These are phyloP conservation scores for Diospyros kaki DNA, from an alignment of 148 eudicot genomes.

Conservation along the genomic window DNA sequence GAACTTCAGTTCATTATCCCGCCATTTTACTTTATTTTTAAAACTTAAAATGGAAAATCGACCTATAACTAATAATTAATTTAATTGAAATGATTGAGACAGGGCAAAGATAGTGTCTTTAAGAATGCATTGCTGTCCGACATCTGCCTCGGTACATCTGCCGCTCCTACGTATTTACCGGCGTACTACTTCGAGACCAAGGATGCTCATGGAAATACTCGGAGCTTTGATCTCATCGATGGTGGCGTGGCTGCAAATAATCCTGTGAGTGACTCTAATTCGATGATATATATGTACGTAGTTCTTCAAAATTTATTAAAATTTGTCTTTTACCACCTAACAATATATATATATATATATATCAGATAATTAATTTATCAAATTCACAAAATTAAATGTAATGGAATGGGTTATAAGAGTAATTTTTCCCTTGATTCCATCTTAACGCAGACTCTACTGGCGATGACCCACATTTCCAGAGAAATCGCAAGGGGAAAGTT, in stretches of 20 bases:
- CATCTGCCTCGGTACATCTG: conserved; percentile 45
- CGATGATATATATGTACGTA: too few species aligned
- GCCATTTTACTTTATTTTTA: too few species aligned
- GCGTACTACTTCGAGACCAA: conserved; percentile 37
- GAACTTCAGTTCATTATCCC: too few species aligned
- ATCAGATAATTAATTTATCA: too few species aligned
- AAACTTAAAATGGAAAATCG: too few species aligned
- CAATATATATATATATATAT: too few species aligned
- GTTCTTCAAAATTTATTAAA: too few species aligned
- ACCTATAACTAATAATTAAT: neutral
- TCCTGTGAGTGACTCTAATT: conserved; percentile 26
- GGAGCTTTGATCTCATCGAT: conserved; percentile 39
- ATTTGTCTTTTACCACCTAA: too few species aligned
- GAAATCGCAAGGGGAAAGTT: conserved; percentile 21
- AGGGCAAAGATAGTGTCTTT: conserved; percentile 22
- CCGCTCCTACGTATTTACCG: conserved; percentile 45
- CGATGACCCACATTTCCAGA: conserved; percentile 26
- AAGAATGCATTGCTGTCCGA: conserved; percentile 40
- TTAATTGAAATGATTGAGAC: neutral
- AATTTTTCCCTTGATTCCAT: too few species aligned
- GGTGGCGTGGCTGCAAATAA: conserved; percentile 52
- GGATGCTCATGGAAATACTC: conserved; percentile 22
- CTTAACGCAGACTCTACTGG: conserved; percentile 24
- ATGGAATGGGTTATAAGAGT: too few species aligned
- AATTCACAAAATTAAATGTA: too few species aligned